Base-by-base conservation (phyloP, 73 alveolate genomes). In the Symbiodinium natans region DNA sequence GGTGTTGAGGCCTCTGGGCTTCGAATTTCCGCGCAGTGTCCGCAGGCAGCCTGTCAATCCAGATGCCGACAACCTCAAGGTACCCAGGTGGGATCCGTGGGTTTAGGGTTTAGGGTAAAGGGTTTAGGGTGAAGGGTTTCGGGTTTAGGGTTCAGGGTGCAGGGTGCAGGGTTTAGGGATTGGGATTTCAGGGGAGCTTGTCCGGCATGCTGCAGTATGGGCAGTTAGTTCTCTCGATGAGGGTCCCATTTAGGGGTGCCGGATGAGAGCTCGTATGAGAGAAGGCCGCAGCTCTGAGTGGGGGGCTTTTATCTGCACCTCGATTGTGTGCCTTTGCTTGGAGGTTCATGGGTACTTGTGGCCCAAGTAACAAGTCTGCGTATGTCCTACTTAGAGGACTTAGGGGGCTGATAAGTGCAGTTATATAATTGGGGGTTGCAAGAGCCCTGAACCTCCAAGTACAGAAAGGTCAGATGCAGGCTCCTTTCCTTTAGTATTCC, bases 41-140 rank as follows among this genome's bases (percentile, higher is more conserved):
- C 36, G 38, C 68, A 82, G 90, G 90, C 90, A 82, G 90, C 94
- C 94, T 25, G 83, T 86, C 52, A 38, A 33, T 86, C 83, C 83
- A 13, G 74, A 86, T 41, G 25, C 29, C 38, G 63, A 86, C 94
- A 77, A 52, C 83, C 15, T 25, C 83, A 86, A 86, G 83, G 83
- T 56, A 34, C 83, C 83, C n/a, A 86, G 94, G 94, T 40, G 36
- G 38, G 52, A 33, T n/a, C 33, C 34, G 41, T 17, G 63, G 34
- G 31, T 4, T 31, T n/a, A 9, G 41, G n/a, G n/a, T n/a, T n/a
- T n/a, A n/a, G n/a, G n/a, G n/a, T n/a, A n/a, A n/a, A n/a, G n/a
- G n/a, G n/a, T n/a, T n/a, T n/a, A n/a, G n/a, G n/a, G n/a, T n/a
- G n/a, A n/a, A n/a, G n/a, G n/a, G n/a, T n/a, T n/a, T n/a, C n/a